Base-by-base conservation (phyloP, 306 rosid species). In the Quercus mongolica region DNA sequence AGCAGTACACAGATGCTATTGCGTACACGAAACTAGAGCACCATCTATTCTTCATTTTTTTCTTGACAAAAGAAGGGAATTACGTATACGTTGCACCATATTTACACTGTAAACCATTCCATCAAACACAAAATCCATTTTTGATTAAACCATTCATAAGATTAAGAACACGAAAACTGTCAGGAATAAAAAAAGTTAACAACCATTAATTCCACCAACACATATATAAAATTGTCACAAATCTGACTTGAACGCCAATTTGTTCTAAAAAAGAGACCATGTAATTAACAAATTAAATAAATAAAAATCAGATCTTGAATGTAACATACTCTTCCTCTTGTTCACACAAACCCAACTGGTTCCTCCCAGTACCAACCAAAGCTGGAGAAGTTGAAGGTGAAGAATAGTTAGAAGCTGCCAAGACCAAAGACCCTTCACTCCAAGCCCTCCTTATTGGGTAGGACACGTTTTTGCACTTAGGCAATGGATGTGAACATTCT, bases 401-500 rank as follows among this genome's bases (percentile, higher is more conserved):
- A 6, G 83, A 69, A 13, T 69, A 62, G 1, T 82, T 54, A 58
- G 80, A 69, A 26, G 58, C 26, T 5, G 86, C 5, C 77, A 74
- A 31, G 33, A 78, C 77, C 73, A 85, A 64, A 41, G 64, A 54
- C 2, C 88, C 88, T 55, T 85, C 88, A 57, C 88, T 85, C 88
- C 88, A 81, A 2, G 88, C 76, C 73, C 85, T 59, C 62, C 83
- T 85, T n/a, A 85, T 30, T 2, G 88, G 88, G 64, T 81, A 85
- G 3, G 88, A 78, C 8, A 85, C 55, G 41, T 25, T 81, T 26
- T 67, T 67, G 72, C 72, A 33, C 31, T 5, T 7, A 2, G 72
- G 25, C 25, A 67, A 7, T 15, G 44, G 26, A 18, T 33, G 52
- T 4, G 72, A 35, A 49, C 72, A 17, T 2, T 12, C 72, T 18